Conservation (phyloP, 2,329 filamentous ascomycete genomes). For the Monilinia aucupariae region DNA sequence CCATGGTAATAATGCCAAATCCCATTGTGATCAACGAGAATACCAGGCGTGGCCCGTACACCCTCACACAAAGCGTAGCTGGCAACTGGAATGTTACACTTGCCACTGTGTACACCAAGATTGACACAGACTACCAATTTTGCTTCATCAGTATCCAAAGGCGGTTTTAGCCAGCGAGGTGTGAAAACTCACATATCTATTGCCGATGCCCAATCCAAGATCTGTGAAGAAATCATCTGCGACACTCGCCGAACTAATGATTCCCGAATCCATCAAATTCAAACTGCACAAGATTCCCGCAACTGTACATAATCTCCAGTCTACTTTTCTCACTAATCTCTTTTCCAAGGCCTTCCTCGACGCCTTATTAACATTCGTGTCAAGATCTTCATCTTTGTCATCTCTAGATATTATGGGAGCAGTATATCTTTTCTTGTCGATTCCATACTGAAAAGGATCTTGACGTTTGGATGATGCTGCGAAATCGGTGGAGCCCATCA, state of each 20-base stretch:
- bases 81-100: constrained; percentile 65
- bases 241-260: constrained; percentile 64
- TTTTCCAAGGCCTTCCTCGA: constrained; percentile 32
- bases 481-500: constrained; percentile 4
- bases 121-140: constrained; percentile 49
- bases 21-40: constrained; percentile 54
- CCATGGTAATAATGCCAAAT: constrained; percentile 60
- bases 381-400: not conserved
- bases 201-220: constrained; percentile 54
- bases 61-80: constrained; percentile 60
- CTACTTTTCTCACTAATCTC: constrained; percentile 56
- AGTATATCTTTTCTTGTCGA: not conserved
- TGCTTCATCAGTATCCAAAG: not conserved
- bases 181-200: constrained; percentile 46
- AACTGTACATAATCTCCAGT: constrained; percentile 63
- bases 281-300: constrained; percentile 65
- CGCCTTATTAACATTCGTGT: not conserved
- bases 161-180: not conserved
- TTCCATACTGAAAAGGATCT: not conserved
- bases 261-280: constrained; percentile 64
- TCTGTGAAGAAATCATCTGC: constrained; percentile 47
- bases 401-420: not conserved
- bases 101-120: constrained; percentile 68
- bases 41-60: constrained; percentile 58
- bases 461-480: not conserved